These are phyloP conservation scores for Capsella rubella DNA, from an alignment of 441 rosid genomes.

Conservation along the genomic window DNA sequence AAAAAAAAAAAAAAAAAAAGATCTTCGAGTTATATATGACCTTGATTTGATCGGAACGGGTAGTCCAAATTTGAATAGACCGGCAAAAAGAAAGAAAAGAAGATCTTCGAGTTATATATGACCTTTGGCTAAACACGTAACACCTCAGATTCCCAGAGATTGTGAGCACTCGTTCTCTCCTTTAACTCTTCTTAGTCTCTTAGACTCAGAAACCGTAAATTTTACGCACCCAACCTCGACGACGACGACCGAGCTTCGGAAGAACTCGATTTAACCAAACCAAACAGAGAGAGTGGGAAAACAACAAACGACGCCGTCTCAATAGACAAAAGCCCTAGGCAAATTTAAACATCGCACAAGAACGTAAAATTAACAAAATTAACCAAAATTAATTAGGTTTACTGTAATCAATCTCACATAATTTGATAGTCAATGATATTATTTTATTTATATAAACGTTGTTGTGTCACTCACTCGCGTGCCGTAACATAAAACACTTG, in stretches of 20 bases:
- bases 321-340: not conserved
- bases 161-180: not conserved
- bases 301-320: conserved; percentile 6
- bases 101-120: not conserved
- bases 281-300: not conserved
- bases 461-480: not conserved
- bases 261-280: not conserved
- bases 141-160: conserved; percentile 11
- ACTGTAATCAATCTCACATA: no score
- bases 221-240: not conserved
- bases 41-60: not conserved
- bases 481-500: conserved; percentile 15
- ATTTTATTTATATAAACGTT: not conserved
- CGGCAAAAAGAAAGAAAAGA: not conserved
- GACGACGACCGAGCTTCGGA: conserved; percentile 20
- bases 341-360: not conserved
- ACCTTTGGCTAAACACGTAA: not conserved
- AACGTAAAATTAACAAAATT: no score
- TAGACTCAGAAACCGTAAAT: not conserved
- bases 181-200: not conserved
- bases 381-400: no score
- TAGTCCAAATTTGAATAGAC: not conserved
- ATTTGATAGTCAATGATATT: no score
- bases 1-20: no score
- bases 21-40: no score